Evolutionary conservation across 768 basidiomycete genomes (phyloP), one percentile per base, ranked within the genome.

Genomic region (Baorangia bicolor): DNA sequence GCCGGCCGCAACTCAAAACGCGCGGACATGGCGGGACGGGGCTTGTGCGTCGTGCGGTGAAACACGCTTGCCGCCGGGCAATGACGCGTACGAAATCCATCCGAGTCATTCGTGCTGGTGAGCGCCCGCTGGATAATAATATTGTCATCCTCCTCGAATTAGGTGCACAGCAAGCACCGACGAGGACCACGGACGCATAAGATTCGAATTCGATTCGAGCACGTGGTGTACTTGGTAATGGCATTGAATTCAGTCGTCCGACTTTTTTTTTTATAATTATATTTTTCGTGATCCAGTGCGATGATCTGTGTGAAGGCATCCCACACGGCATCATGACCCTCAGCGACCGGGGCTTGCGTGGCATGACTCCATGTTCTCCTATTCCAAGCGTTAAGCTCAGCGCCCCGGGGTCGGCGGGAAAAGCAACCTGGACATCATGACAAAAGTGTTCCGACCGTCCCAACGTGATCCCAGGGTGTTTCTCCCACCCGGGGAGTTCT

Each of bases 11-110:
- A 49, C n/a, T 38, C 20, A 27, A 23, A 21, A 44, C n/a, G 23
- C 12, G 50, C 57, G 58, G 58, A 53, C 33, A 9, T 53, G 30
- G 34, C 20, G 56, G 38, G 39, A 25, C 33, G 28, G 25, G 41
- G 10, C 46, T 35, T 40, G 33, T 14, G 38, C 37, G 42, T 11
- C 21, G 20, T 28, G 28, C n/a, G 28, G 37, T 34, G 51, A 45
- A 40, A 39, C 37, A 10, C 11, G 23, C 20, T 20, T 23, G n/a
- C n/a, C n/a, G n/a, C n/a, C n/a, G n/a, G n/a, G n/a, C n/a, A n/a
- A n/a, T n/a, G n/a, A n/a, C n/a, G n/a, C n/a, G n/a, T n/a, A n/a
- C n/a, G n/a, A n/a, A n/a, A n/a, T n/a, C n/a, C n/a, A n/a, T n/a
- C n/a, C n/a, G n/a, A n/a, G n/a, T n/a, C n/a, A n/a, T n/a, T n/a